Evolutionary conservation across 2,329 filamentous ascomycete genomes (phyloP), one percentile per base, ranked within the genome.

Genomic region (Escovopsis sp.): DNA sequence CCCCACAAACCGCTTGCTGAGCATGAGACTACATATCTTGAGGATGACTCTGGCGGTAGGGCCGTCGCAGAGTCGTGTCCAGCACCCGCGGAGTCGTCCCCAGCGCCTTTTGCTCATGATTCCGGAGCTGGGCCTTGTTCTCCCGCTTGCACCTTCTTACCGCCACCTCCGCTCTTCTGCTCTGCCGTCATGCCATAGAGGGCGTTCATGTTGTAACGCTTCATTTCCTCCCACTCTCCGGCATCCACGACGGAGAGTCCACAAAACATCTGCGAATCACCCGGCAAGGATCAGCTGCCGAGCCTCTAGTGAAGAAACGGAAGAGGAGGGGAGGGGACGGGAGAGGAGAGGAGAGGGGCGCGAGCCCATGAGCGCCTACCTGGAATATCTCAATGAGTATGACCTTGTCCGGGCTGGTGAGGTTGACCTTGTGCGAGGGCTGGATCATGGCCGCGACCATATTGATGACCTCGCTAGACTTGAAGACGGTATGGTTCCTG

Each of bases 361-460:
- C 3, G 12, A 32, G 7, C 15, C 38, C 7, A 40, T 4, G 23
- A 23, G 26, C 23, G 43, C 60, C 49, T 70, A 85, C 84, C 73
- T 86, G 78, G 59, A 82, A 89, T 44, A 91, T 72, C 53, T 91
- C 84, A 44, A 91, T 76, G 47, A 89, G 63, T 51, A 91, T 80
- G 30, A 88, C 75, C 55, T 85, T 76, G 62, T 89, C 83, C 32
- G 84, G 83, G n/a, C 70, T 72, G 39, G 70, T 74, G n/a, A 93
- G 71, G 53, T 88, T 77, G 45, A 91, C 85, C 53, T 79, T 82
- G 61, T 91, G 85, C 34, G 70, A 69, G 9, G 70, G 64, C 40
- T 77, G 76, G 47, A 87, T 73, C 28, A 79, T 63, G 34, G 67
- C 64, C 4, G 83, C 85, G 48, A 89, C 71, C 48, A 72, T 74